Evolutionary conservation across 1,139 yeast genomes (phyloP).

Genomic region (Candida albicans): DNA sequence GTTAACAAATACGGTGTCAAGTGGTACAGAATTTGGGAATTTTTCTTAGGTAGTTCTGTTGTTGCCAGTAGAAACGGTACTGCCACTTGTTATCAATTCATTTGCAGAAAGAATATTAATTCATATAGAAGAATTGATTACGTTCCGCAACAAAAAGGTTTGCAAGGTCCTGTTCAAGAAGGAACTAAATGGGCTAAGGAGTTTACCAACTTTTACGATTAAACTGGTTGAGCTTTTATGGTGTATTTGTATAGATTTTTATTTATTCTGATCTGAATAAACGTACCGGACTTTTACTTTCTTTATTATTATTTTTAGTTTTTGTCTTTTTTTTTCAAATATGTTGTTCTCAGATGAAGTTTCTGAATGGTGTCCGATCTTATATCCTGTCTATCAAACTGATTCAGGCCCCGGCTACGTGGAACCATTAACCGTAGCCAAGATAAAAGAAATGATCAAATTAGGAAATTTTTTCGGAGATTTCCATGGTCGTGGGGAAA

Average conservation of each 20-base stretch:
- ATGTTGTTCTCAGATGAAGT: too few relatives aligned
- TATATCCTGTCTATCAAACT: too few relatives aligned
- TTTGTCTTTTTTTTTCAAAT: too few relatives aligned
- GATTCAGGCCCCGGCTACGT: neutral
- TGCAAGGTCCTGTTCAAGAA: constrained; percentile 60
- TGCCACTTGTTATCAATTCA: constrained; percentile 89
- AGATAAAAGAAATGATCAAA: neutral
- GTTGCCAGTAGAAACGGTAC: constrained; percentile 91
- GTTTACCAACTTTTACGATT: constrained; percentile 11
- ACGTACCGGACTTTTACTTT: neutral
- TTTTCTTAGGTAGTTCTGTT: constrained; percentile 77
- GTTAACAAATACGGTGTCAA: constrained; percentile 79
- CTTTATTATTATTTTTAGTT: too few relatives aligned
- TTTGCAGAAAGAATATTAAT: constrained; percentile 86
- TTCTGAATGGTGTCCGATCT: too few relatives aligned
- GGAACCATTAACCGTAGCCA: neutral
- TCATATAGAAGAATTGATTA: constrained; percentile 82
- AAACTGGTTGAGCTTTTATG: neutral
- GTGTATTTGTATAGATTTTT: neutral
- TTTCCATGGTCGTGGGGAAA: neutral
- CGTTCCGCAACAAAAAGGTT: constrained; percentile 75
- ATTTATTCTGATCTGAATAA: neutral
- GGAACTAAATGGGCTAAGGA: constrained; percentile 46
- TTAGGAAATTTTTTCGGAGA: constrained; percentile 2
- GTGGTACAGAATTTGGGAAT: constrained; percentile 96